Conservation (phyloP, 2,329 filamentous ascomycete species). For the Aspergillus hortae region DNA sequence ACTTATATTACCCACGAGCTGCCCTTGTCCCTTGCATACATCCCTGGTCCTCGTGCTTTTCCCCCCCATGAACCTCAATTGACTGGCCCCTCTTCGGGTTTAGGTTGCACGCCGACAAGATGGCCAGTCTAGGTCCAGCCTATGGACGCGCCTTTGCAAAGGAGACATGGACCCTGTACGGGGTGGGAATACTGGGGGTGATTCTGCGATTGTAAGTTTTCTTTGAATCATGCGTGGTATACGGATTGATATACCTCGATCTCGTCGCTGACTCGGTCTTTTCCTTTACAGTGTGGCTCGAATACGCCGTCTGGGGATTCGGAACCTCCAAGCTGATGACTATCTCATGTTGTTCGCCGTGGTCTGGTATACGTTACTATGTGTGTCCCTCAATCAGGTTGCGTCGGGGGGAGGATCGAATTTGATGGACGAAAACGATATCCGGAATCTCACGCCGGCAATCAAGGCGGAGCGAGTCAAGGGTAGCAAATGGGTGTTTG, state of each 20-base stretch:
- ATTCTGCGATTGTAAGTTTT: slow-evolving; percentile 36
- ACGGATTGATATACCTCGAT: background rate
- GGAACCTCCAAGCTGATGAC: slow-evolving; percentile 54
- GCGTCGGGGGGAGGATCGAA: slow-evolving; percentile 57
- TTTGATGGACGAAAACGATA: slow-evolving; percentile 52
- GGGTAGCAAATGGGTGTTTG: slow-evolving; percentile 61
- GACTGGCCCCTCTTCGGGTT: slow-evolving; percentile 6
- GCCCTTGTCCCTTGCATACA: slow-evolving; percentile 3
- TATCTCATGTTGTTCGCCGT: slow-evolving; percentile 54
- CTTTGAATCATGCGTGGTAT: background rate
- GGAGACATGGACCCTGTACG: slow-evolving; percentile 42
- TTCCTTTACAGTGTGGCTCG: slow-evolving; percentile 31
- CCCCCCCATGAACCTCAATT: slow-evolving; percentile 7
- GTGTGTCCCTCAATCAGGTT: slow-evolving; percentile 53
- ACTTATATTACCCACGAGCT: slow-evolving; percentile 1
- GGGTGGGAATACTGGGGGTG: slow-evolving; percentile 35
- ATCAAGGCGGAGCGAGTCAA: slow-evolving; percentile 42
- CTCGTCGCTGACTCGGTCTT: background rate
- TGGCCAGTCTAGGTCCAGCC: slow-evolving; percentile 26
- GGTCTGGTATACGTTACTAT: slow-evolving; percentile 55
- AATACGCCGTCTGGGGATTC: slow-evolving; percentile 44
- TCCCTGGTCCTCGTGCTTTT: background rate
- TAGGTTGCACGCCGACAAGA: slow-evolving; percentile 21
- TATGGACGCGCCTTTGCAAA: slow-evolving; percentile 28
- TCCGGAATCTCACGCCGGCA: slow-evolving; percentile 43